Base-by-base conservation (phyloP, 2,329 filamentous ascomycete genomes). In the Fusarium fracticaudum region DNA sequence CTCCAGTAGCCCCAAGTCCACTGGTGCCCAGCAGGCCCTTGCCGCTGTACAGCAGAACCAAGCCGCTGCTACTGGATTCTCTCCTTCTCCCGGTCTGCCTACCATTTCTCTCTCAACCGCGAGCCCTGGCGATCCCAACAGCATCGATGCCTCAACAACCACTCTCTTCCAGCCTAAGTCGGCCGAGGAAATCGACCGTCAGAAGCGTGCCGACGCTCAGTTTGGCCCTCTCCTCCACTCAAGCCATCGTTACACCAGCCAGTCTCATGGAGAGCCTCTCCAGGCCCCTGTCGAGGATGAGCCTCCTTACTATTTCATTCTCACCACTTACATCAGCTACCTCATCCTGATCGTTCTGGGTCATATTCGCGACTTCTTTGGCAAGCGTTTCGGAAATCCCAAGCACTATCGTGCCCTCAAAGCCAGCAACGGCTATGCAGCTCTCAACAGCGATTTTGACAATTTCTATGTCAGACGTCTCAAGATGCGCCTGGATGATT, bases 271-370 rank as follows among this genome's bases (percentile, higher is more conserved):
- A 76, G 90, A 91, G 78, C 90, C 92, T 44, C 92, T 98, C 67
- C 91, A 91, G 51, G 90, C 94, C 43, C 95, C 96, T 10, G 87
- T 98, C 68, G 94, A 98, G 81, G 96, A 99, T 80, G 96, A 98
- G 83, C 96, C 96, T 47, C 94, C 96, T 24, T 98, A 98, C 86
- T 98, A 95, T 87, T 98, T 94, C 85, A 91, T 99, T 79, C 89
- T 99, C 77, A 98, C 96, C 41, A 99, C 96, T 79, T 99, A 99
- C 87, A 94, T 99, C 84, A 98, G 95, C 85, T 99, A 99, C 84
- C 89, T 99, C 74, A 92, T 98, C 76, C 90, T 99, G 79, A 98
- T 99, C 81, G 91, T 96, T 75, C 95, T 98, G 74, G 96, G 96
- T 64, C 96, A 99, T 81, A 91, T 98, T 69, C 92, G 96, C 81